phyloP scores from a whole-genome alignment of 257 asterid genomes.

The Handroanthus guayacan region DNA sequence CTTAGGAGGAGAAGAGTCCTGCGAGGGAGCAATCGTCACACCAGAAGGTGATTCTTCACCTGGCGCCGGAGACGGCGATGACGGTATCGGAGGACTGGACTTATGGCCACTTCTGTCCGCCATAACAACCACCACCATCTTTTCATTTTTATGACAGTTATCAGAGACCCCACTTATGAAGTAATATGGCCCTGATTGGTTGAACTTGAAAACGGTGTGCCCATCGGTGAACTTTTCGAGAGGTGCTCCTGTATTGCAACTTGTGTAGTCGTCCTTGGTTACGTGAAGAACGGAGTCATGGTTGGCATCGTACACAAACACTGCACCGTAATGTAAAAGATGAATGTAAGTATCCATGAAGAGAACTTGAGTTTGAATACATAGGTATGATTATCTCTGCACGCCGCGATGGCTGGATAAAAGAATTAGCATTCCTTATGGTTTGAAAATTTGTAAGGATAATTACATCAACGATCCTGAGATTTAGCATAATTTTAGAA shows the following conservation, averaged over 20 bases:
- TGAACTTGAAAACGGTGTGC: slow-evolving; percentile 50
- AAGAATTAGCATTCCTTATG: no score
- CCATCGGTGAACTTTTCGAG: slow-evolving; percentile 61
- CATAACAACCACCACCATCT: slow-evolving; percentile 68
- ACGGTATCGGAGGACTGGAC: slow-evolving; percentile 52
- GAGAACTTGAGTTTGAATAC: no score
- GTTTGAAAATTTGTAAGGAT: no score
- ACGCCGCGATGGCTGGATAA: no score
- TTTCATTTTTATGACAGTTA: slow-evolving; percentile 73
- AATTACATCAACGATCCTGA: no score
- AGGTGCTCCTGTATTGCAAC: slow-evolving; percentile 60
- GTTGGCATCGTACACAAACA: slow-evolving; percentile 58
- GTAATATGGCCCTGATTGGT: slow-evolving; percentile 69
- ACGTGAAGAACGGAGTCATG: slow-evolving; percentile 76
- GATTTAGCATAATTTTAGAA: no score
- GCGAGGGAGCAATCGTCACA: slow-evolving; percentile 40
- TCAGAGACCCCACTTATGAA: slow-evolving; percentile 81
- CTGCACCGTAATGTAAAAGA: slow-evolving; percentile 45
- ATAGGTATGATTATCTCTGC: no score
- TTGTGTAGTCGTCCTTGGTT: slow-evolving; percentile 59
- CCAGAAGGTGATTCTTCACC: slow-evolving; percentile 46
- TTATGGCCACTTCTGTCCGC: slow-evolving; percentile 59
- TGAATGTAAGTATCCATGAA: no score
- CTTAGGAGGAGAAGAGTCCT: slow-evolving; percentile 25
- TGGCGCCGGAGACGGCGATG: slow-evolving; percentile 59